These are phyloP conservation scores for Saccharomycopsis malanga DNA, from an alignment of 805 yeast genomes.

Conservation along the genomic window DNA sequence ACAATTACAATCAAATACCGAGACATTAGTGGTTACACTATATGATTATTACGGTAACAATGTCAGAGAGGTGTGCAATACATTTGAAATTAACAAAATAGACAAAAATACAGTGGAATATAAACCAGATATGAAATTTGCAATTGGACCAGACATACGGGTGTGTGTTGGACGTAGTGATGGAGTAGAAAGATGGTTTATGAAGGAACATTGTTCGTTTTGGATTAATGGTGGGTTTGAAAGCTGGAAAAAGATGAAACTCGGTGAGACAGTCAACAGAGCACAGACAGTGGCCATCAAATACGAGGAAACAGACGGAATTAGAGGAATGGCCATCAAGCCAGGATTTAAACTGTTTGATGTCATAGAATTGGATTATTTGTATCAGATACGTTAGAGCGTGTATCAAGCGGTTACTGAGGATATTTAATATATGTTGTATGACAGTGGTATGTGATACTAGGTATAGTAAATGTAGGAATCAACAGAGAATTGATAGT, in stretches of 20 bases:
- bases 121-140: neutral
- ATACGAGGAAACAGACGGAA: conserved; percentile 62
- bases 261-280: neutral
- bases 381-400: too few species aligned
- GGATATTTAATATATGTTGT: neutral
- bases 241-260: neutral
- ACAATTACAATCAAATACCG: neutral
- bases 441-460: neutral
- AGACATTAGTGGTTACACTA: conserved; percentile 2
- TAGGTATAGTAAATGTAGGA: too few species aligned
- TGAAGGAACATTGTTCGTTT: conserved; percentile 11
- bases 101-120: neutral
- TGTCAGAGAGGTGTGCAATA: neutral
- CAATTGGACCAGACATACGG: neutral
- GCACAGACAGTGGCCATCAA: conserved; percentile 9
- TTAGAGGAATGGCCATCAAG: conserved; percentile 48
- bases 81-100: neutral
- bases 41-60: conserved; percentile 10
- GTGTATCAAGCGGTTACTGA: too few species aligned
- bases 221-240: conserved; percentile 4
- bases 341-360: conserved; percentile 48
- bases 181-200: neutral
- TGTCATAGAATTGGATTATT: conserved; percentile 33
- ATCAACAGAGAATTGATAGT: too few species aligned
- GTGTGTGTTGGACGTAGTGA: neutral